These are phyloP conservation scores for Ogataea polymorpha DNA, from an alignment of 805 yeast genomes.

Conservation along the genomic window DNA sequence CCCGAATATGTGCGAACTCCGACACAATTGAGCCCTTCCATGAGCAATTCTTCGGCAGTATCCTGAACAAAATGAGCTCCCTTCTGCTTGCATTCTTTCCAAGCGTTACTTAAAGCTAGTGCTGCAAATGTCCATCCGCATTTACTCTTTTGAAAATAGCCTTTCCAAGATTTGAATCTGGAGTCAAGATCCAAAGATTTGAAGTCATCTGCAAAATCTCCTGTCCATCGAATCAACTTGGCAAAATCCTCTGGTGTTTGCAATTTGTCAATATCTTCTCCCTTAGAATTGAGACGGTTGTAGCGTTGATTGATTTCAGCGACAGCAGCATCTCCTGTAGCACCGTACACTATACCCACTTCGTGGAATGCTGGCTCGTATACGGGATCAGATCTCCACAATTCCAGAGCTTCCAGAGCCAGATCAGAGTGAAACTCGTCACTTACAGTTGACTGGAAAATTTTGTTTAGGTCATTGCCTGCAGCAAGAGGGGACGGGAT, in stretches of 20 bases:
- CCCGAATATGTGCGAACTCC: slow-evolving; percentile 34
- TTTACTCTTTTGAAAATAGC: slow-evolving; percentile 29
- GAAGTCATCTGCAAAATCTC: background rate
- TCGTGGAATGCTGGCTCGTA: slow-evolving; percentile 29
- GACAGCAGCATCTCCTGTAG: slow-evolving; percentile 10
- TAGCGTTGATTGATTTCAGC: slow-evolving; percentile 8
- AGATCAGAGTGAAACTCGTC: slow-evolving; percentile 39
- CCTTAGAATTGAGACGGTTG: slow-evolving; percentile 1
- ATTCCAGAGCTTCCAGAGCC: slow-evolving; percentile 42
- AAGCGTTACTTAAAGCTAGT: slow-evolving; percentile 30
- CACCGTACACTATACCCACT: slow-evolving; percentile 33
- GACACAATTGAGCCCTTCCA: slow-evolving; percentile 12
- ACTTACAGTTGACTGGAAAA: slow-evolving; percentile 44
- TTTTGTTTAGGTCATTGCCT: slow-evolving; percentile 36
- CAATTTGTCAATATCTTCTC: background rate
- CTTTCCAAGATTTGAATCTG: slow-evolving; percentile 31
- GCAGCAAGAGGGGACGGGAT: background rate
- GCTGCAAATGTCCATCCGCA: slow-evolving; percentile 40
- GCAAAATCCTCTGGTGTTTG: slow-evolving; percentile 1
- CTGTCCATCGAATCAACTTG: background rate
- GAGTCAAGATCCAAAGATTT: background rate
- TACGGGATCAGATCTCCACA: slow-evolving; percentile 34
- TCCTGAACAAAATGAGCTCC: background rate
- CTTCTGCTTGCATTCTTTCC: slow-evolving; percentile 27
- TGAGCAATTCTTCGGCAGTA: slow-evolving; percentile 23